Conservation (phyloP, 257 asterid species). For the Nicotiana tomentosiformis region DNA sequence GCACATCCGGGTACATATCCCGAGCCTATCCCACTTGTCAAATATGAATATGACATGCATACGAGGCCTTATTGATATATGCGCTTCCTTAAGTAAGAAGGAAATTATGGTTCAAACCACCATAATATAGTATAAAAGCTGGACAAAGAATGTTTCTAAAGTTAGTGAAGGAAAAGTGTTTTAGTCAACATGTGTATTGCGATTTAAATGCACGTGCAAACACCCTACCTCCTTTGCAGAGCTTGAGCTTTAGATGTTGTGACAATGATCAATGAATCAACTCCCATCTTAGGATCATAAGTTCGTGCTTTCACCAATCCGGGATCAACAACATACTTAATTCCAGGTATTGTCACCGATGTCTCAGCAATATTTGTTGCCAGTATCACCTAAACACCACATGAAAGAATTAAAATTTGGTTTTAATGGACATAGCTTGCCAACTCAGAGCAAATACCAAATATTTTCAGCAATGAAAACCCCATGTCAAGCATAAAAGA, state of each 20-base stretch:
- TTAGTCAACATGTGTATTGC: background rate
- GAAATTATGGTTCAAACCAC: background rate
- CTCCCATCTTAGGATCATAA: slow-evolving; percentile 72
- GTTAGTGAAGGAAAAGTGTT: background rate
- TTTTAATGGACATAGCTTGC: background rate
- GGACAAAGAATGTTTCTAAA: background rate
- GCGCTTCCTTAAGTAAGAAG: background rate
- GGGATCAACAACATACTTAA: slow-evolving; percentile 93
- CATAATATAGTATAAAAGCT: background rate
- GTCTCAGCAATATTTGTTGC: slow-evolving; percentile 99
- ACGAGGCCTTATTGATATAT: background rate
- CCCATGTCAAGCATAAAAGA: background rate
- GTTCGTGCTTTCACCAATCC: slow-evolving; percentile 96
- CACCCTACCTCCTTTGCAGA: slow-evolving; percentile 77
- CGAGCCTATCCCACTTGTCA: background rate
- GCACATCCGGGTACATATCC: background rate
- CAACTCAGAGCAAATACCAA: background rate
- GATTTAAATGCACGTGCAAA: background rate
- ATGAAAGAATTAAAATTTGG: slow-evolving; percentile 16
- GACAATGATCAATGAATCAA: slow-evolving; percentile 82
- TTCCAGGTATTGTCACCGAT: slow-evolving; percentile 97
- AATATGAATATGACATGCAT: background rate
- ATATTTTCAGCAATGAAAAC: background rate
- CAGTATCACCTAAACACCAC: slow-evolving; percentile 58
- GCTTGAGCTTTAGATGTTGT: slow-evolving; percentile 97